Conservation (phyloP, 1,284 basidiomycete genomes). For the Kwoniella shivajii region DNA sequence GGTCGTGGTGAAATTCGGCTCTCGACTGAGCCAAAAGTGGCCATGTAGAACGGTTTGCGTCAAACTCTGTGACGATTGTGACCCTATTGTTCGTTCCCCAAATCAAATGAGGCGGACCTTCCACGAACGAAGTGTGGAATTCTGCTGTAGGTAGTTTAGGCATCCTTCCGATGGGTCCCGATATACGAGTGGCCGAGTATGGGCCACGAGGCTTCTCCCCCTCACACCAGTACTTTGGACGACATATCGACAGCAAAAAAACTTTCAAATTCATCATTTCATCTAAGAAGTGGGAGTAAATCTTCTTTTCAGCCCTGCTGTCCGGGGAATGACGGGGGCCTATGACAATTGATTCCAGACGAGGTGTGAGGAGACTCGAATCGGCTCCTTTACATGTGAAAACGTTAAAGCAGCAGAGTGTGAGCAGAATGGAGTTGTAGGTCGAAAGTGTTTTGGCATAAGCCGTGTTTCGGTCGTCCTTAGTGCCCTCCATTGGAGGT, state of each 20-base stretch:
- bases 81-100: conserved; percentile 1
- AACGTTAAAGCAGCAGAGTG: too few species aligned
- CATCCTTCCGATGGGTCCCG: too few species aligned
- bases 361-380: conserved; percentile 1
- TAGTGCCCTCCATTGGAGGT: background rate
- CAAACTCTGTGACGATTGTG: too few species aligned
- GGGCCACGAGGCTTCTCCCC: background rate
- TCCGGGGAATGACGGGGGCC: background rate
- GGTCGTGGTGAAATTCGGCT: too few species aligned
- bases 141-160: too few species aligned
- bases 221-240: background rate
- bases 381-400: background rate
- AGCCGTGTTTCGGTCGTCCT: background rate
- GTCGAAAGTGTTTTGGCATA: too few species aligned
- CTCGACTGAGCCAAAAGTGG: too few species aligned
- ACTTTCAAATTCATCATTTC: background rate
- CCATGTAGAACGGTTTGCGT: too few species aligned
- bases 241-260: background rate
- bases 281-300: background rate
- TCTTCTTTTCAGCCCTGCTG: background rate
- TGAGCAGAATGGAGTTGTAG: background rate
- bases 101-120: background rate
- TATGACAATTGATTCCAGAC: background rate
- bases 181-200: too few species aligned
- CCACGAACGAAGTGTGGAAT: background rate